These are phyloP conservation scores for Eruca vesicaria DNA, from an alignment of 441 rosid species.

Conservation along the genomic window DNA sequence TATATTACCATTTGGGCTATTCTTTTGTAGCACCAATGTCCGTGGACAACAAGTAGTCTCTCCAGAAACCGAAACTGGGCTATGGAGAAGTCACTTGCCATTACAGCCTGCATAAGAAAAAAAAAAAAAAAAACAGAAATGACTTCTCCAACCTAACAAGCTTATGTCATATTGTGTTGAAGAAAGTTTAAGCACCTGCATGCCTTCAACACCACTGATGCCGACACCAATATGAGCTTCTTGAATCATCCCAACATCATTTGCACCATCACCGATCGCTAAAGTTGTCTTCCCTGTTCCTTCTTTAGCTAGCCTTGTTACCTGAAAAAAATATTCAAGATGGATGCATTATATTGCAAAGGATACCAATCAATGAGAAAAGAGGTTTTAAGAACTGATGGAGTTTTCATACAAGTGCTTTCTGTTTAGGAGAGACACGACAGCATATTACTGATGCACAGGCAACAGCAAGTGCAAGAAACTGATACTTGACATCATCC, in stretches of 20 bases:
- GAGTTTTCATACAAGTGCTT: constrained; percentile 61
- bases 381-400: not conserved
- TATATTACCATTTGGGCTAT: constrained; percentile 88
- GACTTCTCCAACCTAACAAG: not conserved
- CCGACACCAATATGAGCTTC: constrained; percentile 87
- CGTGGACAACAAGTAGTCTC: constrained; percentile 95
- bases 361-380: not conserved
- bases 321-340: constrained; percentile 11
- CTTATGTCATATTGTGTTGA: not conserved
- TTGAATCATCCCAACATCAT: constrained; percentile 87
- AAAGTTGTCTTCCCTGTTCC: constrained; percentile 35
- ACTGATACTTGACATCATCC: constrained; percentile 73
- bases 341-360: not conserved
- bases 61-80: constrained; percentile 94
- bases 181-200: not conserved
- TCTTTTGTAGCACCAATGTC: constrained; percentile 99
- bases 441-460: constrained; percentile 97
- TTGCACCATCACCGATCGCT: constrained; percentile 80
- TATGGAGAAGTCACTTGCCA: constrained; percentile 97
- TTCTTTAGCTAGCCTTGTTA: constrained; percentile 38
- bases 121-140: not conserved
- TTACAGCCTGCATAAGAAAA: constrained; percentile 95
- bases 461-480: constrained; percentile 82
- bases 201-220: not conserved
- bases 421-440: constrained; percentile 97